Evolutionary conservation across 1,284 basidiomycete species (phyloP), one percentile per base, ranked within the genome.

Genomic region (Ustilago tritici): DNA sequence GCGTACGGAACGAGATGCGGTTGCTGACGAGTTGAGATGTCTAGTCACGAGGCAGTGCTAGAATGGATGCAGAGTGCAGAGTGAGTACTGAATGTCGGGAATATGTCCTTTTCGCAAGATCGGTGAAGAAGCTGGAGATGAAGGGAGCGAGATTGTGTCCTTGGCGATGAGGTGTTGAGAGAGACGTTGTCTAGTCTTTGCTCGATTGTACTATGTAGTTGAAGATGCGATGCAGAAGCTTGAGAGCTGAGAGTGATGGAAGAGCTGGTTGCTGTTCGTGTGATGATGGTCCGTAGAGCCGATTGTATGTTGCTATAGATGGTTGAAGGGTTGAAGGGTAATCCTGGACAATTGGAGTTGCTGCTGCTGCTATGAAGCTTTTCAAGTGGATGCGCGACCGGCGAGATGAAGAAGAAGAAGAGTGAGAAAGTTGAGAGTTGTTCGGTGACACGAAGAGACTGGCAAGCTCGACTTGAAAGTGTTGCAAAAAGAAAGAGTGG

Each of bases 401-500:
- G 34, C 54, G 17, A 56, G 61, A 47, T 47, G 41, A 35, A 36
- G 34, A 60, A 28, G 19, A 15, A 19, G 49, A 43, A 23, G 36
- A 46, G 40, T 47, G 32, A 56, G 43, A 36, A 11, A 14, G 36
- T 8, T 14, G 43, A 35, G 54, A 28, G 49, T n/a, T 46, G 43
- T 49, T 41, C 34, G 28, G 56, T 56, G 56, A 56, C 53, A 52
- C 49, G 31, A 50, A 19, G 49, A 41, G 40, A 41, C 23, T 28
- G 23, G 17, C 36, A 41, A 41, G 40, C 40, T 12, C 14, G 40
- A 15, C 40, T 38, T 17, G 36, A 43, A 31, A 31, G 31, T 61
- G 31, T 60, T 41, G 38, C 49, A 56, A 52, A 64, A 57, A 46
- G 56, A 32, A 35, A 65, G 23, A 28, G 56, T 65, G 62, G 63